phyloP scores from a whole-genome alignment of 345 rosid species.

The Rubroshorea leprosula region DNA sequence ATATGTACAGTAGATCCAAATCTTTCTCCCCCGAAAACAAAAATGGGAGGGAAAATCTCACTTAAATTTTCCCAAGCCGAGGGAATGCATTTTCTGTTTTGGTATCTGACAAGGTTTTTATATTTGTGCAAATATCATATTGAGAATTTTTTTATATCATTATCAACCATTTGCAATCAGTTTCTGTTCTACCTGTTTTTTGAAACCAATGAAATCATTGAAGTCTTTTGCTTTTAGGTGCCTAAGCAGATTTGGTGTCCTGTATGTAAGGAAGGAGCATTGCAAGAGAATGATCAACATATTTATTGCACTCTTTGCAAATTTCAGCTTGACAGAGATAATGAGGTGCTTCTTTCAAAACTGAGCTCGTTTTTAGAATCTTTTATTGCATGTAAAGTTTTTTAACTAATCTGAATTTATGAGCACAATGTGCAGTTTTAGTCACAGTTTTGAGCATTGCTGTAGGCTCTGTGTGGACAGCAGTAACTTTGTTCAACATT shows the following conservation, averaged over 20 bases:
- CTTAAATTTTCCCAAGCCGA: too few relatives aligned
- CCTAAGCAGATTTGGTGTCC: conserved; percentile 76
- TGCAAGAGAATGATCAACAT: conserved; percentile 50
- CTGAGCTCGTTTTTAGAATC: background rate
- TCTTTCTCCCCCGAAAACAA: too few relatives aligned
- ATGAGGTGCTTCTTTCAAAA: conserved; percentile 41
- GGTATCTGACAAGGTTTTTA: too few relatives aligned
- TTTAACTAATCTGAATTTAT: background rate
- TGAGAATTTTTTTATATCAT: too few relatives aligned
- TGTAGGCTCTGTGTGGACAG: too few relatives aligned
- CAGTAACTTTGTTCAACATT: too few relatives aligned
- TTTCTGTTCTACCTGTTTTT: background rate
- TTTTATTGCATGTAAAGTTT: conserved; percentile 1
- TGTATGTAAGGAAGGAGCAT: conserved; percentile 69
- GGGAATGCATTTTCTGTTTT: too few relatives aligned
- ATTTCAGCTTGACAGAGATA: conserved; percentile 55
- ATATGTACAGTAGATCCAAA: too few relatives aligned
- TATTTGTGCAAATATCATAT: too few relatives aligned
- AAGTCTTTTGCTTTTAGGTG: conserved; percentile 30
- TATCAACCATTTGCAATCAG: too few relatives aligned
- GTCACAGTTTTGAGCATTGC: background rate
- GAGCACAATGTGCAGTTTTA: background rate
- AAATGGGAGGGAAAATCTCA: too few relatives aligned
- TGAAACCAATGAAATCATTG: background rate
- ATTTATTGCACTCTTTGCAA: conserved; percentile 64